Evolutionary conservation across 805 yeast genomes (phyloP).

Genomic region (Yarrowia hollandica): DNA sequence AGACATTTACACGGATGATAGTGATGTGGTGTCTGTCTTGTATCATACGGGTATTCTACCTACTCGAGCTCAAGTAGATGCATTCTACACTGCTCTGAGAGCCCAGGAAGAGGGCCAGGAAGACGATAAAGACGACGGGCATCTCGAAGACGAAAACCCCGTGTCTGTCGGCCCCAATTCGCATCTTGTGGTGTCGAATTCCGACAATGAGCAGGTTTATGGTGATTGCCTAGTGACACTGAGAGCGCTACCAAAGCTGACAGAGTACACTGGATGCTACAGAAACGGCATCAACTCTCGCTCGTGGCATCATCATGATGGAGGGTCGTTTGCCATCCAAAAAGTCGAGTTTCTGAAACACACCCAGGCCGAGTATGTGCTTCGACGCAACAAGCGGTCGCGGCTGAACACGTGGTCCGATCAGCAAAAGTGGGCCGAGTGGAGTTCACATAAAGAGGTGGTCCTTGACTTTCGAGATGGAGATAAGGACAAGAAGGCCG

Average conservation of each 20-base stretch:
- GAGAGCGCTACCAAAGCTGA: constrained; percentile 66
- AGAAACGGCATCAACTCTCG: constrained; percentile 74
- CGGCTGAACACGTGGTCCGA: constrained; percentile 42
- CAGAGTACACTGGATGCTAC: constrained; percentile 62
- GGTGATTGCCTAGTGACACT: constrained; percentile 52
- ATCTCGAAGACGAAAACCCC: constrained; percentile 6
- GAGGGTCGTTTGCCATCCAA: constrained; percentile 67
- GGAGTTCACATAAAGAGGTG: constrained; percentile 23
- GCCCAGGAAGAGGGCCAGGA: constrained; percentile 30
- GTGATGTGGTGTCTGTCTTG: constrained; percentile 73
- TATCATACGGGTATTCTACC: constrained; percentile 71
- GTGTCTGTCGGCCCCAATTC: constrained; percentile 27
- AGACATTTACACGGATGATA: constrained; percentile 90
- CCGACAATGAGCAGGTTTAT: constrained; percentile 8
- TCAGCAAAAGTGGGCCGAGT: constrained; percentile 30
- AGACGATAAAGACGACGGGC: constrained; percentile 1
- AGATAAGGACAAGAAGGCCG: background rate
- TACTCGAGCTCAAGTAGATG: constrained; percentile 41
- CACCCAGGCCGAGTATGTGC: constrained; percentile 42
- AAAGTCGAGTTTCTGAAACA: constrained; percentile 45
- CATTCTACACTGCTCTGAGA: constrained; percentile 41
- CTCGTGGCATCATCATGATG: constrained; percentile 79
- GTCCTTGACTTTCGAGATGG: constrained; percentile 29
- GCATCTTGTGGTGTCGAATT: background rate
- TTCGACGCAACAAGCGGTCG: constrained; percentile 35